A percentile compares a stretch with the other conserved stretches of the same genome.
Conservation (phyloP, 2,329 filamentous ascomycete genomes). For the Aspergillus terreus region DNA sequence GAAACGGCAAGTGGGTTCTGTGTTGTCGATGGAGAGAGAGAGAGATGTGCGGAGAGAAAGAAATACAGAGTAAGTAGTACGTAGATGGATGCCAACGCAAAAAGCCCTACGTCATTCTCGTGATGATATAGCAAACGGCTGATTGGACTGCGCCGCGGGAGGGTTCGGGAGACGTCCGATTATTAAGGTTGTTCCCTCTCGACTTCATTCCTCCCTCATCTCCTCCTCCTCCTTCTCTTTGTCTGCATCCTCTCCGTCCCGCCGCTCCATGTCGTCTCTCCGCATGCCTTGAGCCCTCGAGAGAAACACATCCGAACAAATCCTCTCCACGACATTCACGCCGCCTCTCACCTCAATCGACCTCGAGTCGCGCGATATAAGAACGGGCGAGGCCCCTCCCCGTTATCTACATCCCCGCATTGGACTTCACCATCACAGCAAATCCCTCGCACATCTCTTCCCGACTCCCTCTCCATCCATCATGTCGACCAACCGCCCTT, state of each 20-base stretch:
- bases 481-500: slow-evolving; percentile 64
- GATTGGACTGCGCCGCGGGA: not conserved
- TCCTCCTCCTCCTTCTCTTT: not conserved
- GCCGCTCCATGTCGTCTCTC: not conserved
- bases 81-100: not conserved
- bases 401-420: not conserved
- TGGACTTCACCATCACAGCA: not conserved
- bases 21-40: not conserved
- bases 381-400: not conserved
- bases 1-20: too few relatives aligned
- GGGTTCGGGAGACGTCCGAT: not conserved
- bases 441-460: not conserved
- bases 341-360: not conserved
- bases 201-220: not conserved
- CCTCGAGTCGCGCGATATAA: not conserved
- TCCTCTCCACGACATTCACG: not conserved
- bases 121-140: not conserved
- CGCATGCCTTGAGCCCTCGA: not conserved
- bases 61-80: not conserved
- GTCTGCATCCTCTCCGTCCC: not conserved
- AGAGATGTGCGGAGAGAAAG: not conserved
- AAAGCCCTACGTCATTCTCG: not conserved
- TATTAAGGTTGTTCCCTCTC: not conserved
- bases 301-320: not conserved
- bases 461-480: slow-evolving; percentile 14